Base-by-base conservation (phyloP, 768 basidiomycete species). In the Xerocomellus dryophilus region DNA sequence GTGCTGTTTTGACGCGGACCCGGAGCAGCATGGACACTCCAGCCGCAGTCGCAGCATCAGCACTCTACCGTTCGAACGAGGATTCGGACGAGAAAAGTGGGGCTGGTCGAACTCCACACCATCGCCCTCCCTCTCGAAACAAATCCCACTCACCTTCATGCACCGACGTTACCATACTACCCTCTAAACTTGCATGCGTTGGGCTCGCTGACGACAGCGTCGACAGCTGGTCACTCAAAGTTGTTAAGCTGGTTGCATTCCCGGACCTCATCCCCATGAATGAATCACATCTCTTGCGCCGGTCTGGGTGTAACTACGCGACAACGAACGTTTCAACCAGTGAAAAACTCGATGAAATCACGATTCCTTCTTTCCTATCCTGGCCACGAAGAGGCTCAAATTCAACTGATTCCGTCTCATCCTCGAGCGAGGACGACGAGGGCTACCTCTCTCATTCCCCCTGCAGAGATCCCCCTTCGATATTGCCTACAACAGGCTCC, bases 231-330 rank as follows among this genome's bases (percentile, higher is more conserved):
- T 79, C 80, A 21, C 77, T 86, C 56, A 90, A 91, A 73, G 80
- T 91, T 40, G 75, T 91, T 56, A 88, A 89, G 70, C 77, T 90
- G 14, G 77, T 91, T 36, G 86, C 88, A 7, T 90, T 82, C 66
- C 86, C 87, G 0, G 87, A 89, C 55, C 77, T 90, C 49, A 83
- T 87, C 29, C 75, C 77, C n/a, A 46, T 58, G 1, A 65, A 58
- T 41, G 47, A 49, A n/a, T 38, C 64, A 1, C 51, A 43, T 34
- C 49, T 47, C 43, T 53, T 50, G 31, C 54, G 35, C 18, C 9
- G 46, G 17, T 38, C 59, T 44, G 41, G 39, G 31, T 54, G 25
- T 40, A 39, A 43, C 42, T 35, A 32, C 32, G 40, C 42, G 44
- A 20, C 53, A 44, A 29, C 41, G 8, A 51, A 53, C 18, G 46